These are phyloP conservation scores for Pseudocercospora macadamiae DNA, from an alignment of 2,329 filamentous ascomycete genomes.

Conservation along the genomic window DNA sequence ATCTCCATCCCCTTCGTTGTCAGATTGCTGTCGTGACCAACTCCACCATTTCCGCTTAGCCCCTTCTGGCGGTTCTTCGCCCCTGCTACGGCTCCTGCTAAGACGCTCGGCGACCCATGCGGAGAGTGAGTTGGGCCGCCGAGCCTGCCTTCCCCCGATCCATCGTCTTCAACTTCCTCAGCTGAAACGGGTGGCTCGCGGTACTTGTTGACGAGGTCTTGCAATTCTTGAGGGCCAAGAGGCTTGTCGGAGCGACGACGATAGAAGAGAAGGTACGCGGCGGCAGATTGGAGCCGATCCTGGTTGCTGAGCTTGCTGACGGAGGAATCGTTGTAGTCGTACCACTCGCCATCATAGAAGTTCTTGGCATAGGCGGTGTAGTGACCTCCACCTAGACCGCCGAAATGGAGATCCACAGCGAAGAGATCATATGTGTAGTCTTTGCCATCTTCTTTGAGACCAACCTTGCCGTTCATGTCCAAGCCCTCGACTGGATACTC, in stretches of 20 bases:
- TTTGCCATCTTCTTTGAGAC: slow-evolving; percentile 79
- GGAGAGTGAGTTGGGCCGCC: slow-evolving; percentile 77
- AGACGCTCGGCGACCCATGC: slow-evolving; percentile 90
- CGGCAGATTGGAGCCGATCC: slow-evolving; percentile 53
- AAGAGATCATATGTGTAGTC: slow-evolving; percentile 88
- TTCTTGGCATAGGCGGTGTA: slow-evolving; percentile 96
- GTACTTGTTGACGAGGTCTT: slow-evolving; percentile 68
- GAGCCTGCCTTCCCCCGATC: slow-evolving; percentile 81
- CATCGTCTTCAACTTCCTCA: slow-evolving; percentile 46
- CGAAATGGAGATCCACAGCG: slow-evolving; percentile 93
- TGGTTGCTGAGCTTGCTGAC: slow-evolving; percentile 28
- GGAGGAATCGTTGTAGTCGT: slow-evolving; percentile 86
- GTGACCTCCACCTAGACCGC: slow-evolving; percentile 89
- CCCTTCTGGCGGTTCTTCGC: slow-evolving; percentile 25
- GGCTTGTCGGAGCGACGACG: slow-evolving; percentile 76
- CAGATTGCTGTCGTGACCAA: slow-evolving; percentile 32
- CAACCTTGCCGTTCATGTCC: slow-evolving; percentile 78
- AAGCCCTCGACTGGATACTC: slow-evolving; percentile 89
- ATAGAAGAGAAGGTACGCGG: slow-evolving; percentile 95
- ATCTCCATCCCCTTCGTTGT: slow-evolving; percentile 29
- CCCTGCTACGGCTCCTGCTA: slow-evolving; percentile 68
- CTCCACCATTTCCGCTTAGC: slow-evolving; percentile 26
- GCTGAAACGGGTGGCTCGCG: slow-evolving; percentile 54
- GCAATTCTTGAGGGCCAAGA: slow-evolving; percentile 77
- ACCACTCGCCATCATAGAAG: slow-evolving; percentile 87